Evolutionary conservation across 2,329 filamentous ascomycete genomes (phyloP), one percentile per base, ranked within the genome.

Genomic region (Fusarium verticillioides): DNA sequence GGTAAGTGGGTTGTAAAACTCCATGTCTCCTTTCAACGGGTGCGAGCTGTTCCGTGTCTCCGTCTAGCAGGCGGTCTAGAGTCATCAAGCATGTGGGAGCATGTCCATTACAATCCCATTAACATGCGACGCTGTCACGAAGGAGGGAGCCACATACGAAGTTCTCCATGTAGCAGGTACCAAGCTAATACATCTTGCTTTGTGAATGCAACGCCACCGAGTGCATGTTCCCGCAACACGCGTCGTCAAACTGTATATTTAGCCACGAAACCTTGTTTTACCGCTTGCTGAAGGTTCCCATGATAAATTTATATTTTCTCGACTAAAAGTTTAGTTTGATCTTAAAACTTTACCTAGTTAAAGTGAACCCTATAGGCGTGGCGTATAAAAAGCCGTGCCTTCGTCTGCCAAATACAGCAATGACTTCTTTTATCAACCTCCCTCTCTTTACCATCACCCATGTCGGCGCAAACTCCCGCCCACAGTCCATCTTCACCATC

Each of bases 261-360:
- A 28, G 26, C 18, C 44, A 7, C 9, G 0, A 28, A 28, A 7
- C 9, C 1, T 4, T 21, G 2, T 21, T 46, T 28, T 28, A 15
- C 12, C 4, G 0, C 8, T 10, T 1, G 21, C 8, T 4, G 1
- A 5, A 9, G 4, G 23, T 19, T 28, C 23, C 9, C 5, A 28
- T 2, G 19, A 0, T 18, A 44, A 12, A 1, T 18, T 19, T 4
- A 12, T 18, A 26, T 12, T 4, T 18, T 44, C n/a, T 18, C 0
- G 3, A 19, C 7, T 1, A 26, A 44, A 26, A 44, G 7, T 4
- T 44, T 12, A 12, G 4, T 7, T 18, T 15, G 6, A 3, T 15
- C 6, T 3, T 21, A 10, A 15, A 21, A 21, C 6, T 19, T 21
- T 21, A 28, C 12, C 9, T 2, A 21, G 12, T 2, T 46, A 5